Evolutionary conservation across 177 flowering plant species (phyloP), one percentile per base, ranked within the genome.

Genomic region (Vitis hybrid): DNA sequence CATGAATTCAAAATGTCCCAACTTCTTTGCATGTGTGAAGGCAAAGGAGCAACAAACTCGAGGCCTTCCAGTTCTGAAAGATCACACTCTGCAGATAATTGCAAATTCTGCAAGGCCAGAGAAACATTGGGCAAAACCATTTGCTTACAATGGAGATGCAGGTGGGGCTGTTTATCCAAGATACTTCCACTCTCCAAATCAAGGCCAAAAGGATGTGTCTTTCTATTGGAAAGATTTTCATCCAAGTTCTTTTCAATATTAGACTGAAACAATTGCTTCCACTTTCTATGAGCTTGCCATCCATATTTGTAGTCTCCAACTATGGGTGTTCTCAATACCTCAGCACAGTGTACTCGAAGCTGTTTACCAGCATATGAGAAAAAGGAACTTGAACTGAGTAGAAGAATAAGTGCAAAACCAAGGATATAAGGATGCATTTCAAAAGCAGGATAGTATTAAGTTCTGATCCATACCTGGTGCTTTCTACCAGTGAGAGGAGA

Each of bases 321-420:
- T 56, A 95, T 93, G 27, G 99, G 98, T 54, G 99, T 93, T 72
- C 97, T 87, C 79, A 95, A 77, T 60, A 88, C 93, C 80, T 93
- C 96, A 12, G 99, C 96, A 75, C 98, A 95, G 72, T 95, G 98
- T 56, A 95, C 96, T 1, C 97, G 98, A 21, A 93, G 94, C 99
- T 95, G 75, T 66, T 70, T 56, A 55, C 50, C 68, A 48, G 57
- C 54, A 67, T 10, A 49, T 5, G 50, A 62, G 56, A n/a, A 7
- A 56, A 62, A 65, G 32, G 52, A 30, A 58, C 32, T n/a, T 9
- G 61, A n/a, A 7, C 2, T 17, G 6, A 49, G 21, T 58, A 32
- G 69, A 13, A 61, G 50, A 74, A 14, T 6, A 8, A 55, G 24
- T n/a, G 5, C 3, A 17, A 35, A 46, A 52, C 12, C 32, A 24